Conservation (phyloP, 2,329 filamentous ascomycete species). For the Coniochaeta sp. region DNA sequence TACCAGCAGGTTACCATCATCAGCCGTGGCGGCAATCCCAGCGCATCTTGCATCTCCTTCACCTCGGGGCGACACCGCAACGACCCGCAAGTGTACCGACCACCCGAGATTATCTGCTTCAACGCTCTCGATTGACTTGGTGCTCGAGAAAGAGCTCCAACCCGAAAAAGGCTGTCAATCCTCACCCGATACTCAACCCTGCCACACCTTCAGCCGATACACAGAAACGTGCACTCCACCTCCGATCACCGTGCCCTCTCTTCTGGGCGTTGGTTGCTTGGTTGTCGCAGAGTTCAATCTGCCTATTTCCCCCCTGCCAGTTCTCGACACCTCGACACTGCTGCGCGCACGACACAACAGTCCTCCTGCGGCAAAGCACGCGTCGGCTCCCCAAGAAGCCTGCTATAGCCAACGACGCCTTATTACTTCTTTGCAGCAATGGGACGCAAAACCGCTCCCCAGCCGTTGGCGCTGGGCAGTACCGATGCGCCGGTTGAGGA, state of each 20-base stretch:
- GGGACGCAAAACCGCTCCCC: slow-evolving; percentile 52
- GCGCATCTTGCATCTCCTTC: neutral
- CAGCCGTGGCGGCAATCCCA: neutral
- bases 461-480: slow-evolving; percentile 47
- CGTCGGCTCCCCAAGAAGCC: slow-evolving; percentile 20
- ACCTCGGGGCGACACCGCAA: neutral
- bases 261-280: slow-evolving; percentile 9
- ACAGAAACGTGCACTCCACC: neutral
- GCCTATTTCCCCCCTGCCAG: slow-evolving; percentile 22
- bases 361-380: slow-evolving; percentile 23
- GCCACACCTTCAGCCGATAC: neutral
- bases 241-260: neutral
- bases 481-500: slow-evolving; percentile 24
- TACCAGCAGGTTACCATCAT: neutral
- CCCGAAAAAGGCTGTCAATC: neutral
- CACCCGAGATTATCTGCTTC: neutral
- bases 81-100: neutral
- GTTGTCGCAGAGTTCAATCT: slow-evolving; percentile 26
- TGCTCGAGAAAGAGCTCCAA: neutral
- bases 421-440: slow-evolving; percentile 26
- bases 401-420: slow-evolving; percentile 15
- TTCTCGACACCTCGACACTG: slow-evolving; percentile 27
- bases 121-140: neutral
- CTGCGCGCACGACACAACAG: slow-evolving; percentile 23
- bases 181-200: neutral